Evolutionary conservation across 2,329 filamentous ascomycete genomes (phyloP).

Genomic region (Epichloe baconii): DNA sequence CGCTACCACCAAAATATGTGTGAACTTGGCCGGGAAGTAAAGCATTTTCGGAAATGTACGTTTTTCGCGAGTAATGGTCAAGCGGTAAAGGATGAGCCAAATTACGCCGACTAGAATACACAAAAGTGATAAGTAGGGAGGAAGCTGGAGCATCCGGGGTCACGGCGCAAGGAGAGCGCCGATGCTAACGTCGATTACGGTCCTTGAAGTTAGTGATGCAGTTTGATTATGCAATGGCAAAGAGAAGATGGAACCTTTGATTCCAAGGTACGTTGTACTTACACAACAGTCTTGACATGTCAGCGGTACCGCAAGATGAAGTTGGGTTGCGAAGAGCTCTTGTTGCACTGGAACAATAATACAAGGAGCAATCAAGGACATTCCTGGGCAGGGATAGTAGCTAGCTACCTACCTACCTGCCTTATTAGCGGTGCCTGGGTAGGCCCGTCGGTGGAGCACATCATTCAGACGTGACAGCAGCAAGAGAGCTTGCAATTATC

Average conservation of each 20-base stretch:
- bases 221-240: neutral
- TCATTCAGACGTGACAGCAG: neutral
- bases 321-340: neutral
- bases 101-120: constrained; percentile 74
- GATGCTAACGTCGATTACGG: constrained; percentile 29
- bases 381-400: too few species aligned
- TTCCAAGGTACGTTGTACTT: constrained; percentile 13
- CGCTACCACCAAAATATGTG: constrained; percentile 92
- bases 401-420: too few species aligned
- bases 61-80: constrained; percentile 78
- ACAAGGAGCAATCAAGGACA: too few species aligned
- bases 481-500: neutral
- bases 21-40: constrained; percentile 92
- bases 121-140: constrained; percentile 75
- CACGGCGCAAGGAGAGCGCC: constrained; percentile 58
- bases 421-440: too few species aligned
- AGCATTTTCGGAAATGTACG: constrained; percentile 96
- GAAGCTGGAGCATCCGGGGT: constrained; percentile 69
- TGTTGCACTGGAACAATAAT: neutral
- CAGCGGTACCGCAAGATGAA: constrained; percentile 1
- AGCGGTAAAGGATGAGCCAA: constrained; percentile 88
- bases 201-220: neutral
- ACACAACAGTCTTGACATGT: constrained; percentile 44
- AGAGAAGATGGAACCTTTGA: neutral
- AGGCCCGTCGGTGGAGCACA: neutral